A percentile compares a stretch with the other conserved stretches of the same genome.
Evolutionary conservation across 768 basidiomycete genomes (phyloP).

Genomic region (Amanita subjunquillea): DNA sequence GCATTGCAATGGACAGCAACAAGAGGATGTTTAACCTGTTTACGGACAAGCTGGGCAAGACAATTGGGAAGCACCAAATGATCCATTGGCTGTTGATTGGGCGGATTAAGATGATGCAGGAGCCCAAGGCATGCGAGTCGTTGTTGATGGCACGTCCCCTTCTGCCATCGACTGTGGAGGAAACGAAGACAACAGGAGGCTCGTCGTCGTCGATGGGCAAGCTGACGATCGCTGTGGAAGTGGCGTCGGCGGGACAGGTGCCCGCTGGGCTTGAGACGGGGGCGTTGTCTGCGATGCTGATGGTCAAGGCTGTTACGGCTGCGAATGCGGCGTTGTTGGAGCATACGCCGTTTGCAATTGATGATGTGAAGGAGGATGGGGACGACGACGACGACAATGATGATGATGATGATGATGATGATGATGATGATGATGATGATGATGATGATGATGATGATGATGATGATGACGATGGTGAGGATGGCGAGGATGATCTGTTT

Average conservation of each 20-base stretch:
- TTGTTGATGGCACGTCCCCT: conserved; percentile 47
- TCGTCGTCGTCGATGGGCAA: neutral
- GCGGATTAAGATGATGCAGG: conserved; percentile 72
- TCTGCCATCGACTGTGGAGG: conserved; percentile 13
- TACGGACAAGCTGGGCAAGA: conserved; percentile 90
- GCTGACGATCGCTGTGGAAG: conserved; percentile 40
- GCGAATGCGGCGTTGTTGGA: conserved; percentile 84
- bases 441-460: conserved; percentile 33
- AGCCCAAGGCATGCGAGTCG: conserved; percentile 83
- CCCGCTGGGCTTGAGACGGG: no score
- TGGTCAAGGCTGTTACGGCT: no score
- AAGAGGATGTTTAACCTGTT: conserved; percentile 89
- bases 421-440: no score
- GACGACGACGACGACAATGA: conserved; percentile 41
- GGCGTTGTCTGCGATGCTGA: no score
- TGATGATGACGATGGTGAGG: conserved; percentile 21
- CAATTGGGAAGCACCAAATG: conserved; percentile 89
- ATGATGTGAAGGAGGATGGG: conserved; percentile 74
- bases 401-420: no score
- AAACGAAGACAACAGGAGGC: neutral
- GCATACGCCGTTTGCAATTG: conserved; percentile 90
- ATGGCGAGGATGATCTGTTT: conserved; percentile 19
- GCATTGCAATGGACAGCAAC: conserved; percentile 85
- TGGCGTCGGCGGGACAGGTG: no score
- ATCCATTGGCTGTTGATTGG: conserved; percentile 78